Evolutionary conservation across 169 alveolate genomes (phyloP), one percentile per base, ranked within the genome.

Genomic region (Eimeria sp.): DNA sequence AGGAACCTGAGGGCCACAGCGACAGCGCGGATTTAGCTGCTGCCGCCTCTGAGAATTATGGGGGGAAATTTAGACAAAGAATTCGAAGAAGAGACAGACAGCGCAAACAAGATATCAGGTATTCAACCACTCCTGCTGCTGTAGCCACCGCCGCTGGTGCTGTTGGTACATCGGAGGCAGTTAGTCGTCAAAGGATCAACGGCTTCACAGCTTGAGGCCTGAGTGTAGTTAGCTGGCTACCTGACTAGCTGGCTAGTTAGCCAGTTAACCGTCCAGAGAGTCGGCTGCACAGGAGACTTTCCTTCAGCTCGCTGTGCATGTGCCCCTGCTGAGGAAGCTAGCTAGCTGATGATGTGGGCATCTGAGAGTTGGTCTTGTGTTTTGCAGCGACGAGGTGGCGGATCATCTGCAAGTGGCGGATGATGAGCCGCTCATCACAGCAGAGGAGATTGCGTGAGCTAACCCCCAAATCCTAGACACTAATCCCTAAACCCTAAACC

Each of bases 401-500:
- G 95, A 90, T 63, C 89, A 90, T 34, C 61, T 90, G 10, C 95
- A 90, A 11, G 75, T 90, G 11, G 95, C 89, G 13, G 89, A 90
- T 40, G 95, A 90, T 40, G 95, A 90, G 78, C 95, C 95, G 4
- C 89, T 90, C 49, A 90, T 90, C 73, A 45, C 95, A 22, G 89
- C 95, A 16, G 95, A 90, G 6, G 95, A 90, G 45, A 90, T 90
- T 18, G 95, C 89, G 95, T 90, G 40, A 40, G 95, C 70, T 34
- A 34, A 34, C 2, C 40, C 40, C 40, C 2, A 34, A 34, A 34
- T 2, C 40, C 40, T 34, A 34, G 2, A 34, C 40, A 0, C 2
- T 34, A 34, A 34, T n/a, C 40, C 40, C 40, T 34, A 34, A 34
- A 34, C 40, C 40, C 2, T 34, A 34, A 34, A 34, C 40, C 0